These are phyloP conservation scores for Mycena olivaceomarginata DNA, from an alignment of 768 basidiomycete genomes.

Conservation along the genomic window DNA sequence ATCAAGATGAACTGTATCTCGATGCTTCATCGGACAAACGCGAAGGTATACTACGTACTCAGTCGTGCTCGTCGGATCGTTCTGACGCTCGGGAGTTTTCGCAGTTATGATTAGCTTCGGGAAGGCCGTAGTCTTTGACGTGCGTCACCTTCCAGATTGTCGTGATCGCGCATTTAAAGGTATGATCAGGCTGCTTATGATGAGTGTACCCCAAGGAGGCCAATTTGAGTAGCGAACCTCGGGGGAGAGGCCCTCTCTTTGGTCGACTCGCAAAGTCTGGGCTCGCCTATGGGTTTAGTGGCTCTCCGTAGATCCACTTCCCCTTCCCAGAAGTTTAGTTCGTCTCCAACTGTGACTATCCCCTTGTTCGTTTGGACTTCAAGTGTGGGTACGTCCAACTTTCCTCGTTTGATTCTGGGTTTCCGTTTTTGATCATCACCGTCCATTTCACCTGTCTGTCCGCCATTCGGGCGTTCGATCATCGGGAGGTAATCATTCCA, in stretches of 20 bases:
- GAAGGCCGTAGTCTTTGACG: slow-evolving; percentile 11
- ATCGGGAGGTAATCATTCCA: neutral
- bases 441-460: slow-evolving; percentile 18
- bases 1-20: neutral
- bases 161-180: too few relatives aligned
- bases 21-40: slow-evolving; percentile 11
- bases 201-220: too few relatives aligned
- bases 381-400: slow-evolving; percentile 2
- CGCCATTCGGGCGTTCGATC: neutral
- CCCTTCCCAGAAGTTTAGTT: neutral
- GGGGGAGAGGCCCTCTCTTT: too few relatives aligned
- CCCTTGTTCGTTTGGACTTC: neutral
- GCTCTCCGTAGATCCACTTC: neutral
- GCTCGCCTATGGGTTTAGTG: too few relatives aligned
- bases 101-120: neutral
- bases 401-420: slow-evolving; percentile 6
- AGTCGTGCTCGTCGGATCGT: slow-evolving; percentile 31
- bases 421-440: slow-evolving; percentile 16
- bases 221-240: too few relatives aligned
- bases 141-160: neutral
- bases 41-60: neutral
- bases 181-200: too few relatives aligned
- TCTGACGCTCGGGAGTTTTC: neutral
- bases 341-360: too few relatives aligned
- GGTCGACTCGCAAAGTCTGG: too few relatives aligned